Percentiles rank a stretch among this genome's conserved stretches.
Conservation (phyloP, 2,329 filamentous ascomycete species). For the Talaromyces islandicus region DNA sequence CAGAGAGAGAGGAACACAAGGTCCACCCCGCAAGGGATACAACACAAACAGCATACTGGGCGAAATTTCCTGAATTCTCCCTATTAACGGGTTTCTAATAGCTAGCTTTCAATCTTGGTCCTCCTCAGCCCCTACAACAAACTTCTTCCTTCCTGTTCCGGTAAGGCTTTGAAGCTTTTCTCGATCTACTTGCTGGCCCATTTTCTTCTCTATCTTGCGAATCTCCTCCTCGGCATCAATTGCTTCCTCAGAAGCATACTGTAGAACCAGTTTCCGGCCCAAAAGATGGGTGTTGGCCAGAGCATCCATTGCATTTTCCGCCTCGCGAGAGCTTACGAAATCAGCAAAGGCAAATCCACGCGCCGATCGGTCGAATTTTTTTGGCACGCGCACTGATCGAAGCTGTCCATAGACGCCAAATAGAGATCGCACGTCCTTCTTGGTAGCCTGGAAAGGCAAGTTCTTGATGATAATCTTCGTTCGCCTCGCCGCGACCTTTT, state of each 20-base stretch:
- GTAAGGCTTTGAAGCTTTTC: conserved; percentile 85
- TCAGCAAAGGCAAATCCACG: conserved; percentile 97
- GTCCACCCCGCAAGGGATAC: conserved; percentile 30
- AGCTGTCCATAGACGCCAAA: conserved; percentile 89
- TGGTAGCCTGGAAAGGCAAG: conserved; percentile 88
- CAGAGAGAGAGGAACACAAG: conserved; percentile 3
- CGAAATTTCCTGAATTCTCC: conserved; percentile 17
- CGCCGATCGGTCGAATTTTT: conserved; percentile 84
- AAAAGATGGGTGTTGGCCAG: conserved; percentile 89
- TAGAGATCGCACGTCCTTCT: conserved; percentile 81
- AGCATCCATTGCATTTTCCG: conserved; percentile 82
- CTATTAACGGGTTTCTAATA: conserved; percentile 24
- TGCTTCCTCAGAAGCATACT: conserved; percentile 83
- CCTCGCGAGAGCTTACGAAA: conserved; percentile 86
- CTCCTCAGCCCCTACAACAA: conserved; percentile 70
- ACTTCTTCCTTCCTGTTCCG: conserved; percentile 74
- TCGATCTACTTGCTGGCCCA: conserved; percentile 82
- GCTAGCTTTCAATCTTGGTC: conserved; percentile 43
- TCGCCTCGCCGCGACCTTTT: conserved; percentile 67
- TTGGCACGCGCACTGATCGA: conserved; percentile 84
- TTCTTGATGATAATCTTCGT: conserved; percentile 99
- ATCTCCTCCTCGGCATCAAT: conserved; percentile 94
- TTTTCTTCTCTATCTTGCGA: conserved; percentile 93
- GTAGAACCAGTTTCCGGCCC: conserved; percentile 79
- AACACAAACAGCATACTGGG: not conserved